Percentiles rank a stretch among this genome's conserved stretches.
Evolutionary conservation across 2,329 filamentous ascomycete genomes (phyloP).

Genomic region (Beauveria australis): DNA sequence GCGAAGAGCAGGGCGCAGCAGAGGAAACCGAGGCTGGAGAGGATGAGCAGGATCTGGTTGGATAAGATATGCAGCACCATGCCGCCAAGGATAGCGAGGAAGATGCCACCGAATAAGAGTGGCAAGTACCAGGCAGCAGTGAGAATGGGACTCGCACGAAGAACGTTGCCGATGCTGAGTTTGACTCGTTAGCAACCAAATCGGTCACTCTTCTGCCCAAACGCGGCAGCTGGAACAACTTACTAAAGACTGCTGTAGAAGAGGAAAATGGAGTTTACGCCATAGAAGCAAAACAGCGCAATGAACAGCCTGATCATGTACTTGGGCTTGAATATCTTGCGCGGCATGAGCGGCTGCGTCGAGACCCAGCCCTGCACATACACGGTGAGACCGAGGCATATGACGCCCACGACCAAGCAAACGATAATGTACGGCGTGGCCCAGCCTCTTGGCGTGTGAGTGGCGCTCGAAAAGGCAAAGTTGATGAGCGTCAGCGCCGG

Average conservation of each 20-base stretch:
- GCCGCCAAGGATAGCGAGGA: conserved; percentile 5
- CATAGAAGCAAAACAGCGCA: conserved; percentile 48
- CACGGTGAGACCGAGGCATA: conserved; percentile 43
- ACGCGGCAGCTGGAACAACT: conserved; percentile 16
- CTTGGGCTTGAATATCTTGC: conserved; percentile 52
- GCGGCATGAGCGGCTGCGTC: conserved; percentile 51
- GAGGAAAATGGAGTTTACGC: conserved; percentile 49
- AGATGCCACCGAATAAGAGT: conserved; percentile 4
- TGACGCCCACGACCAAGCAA: conserved; percentile 47
- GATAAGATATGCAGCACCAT: conserved; percentile 8
- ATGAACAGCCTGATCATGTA: conserved; percentile 47
- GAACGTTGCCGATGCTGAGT: conserved; percentile 5
- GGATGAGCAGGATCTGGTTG: conserved; percentile 9
- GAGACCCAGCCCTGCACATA: conserved; percentile 59
- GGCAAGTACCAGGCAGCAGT: conserved; percentile 10
- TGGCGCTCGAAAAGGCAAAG: conserved; percentile 59
- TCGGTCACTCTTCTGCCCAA: not conserved
- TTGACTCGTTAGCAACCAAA: not conserved
- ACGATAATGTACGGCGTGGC: conserved; percentile 56
- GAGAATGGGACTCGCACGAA: not conserved
- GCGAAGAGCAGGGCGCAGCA: conserved; percentile 26
- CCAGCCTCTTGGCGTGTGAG: conserved; percentile 55
- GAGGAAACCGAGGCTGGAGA: conserved; percentile 21
- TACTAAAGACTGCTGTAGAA: conserved; percentile 54
- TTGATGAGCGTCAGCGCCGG: conserved; percentile 54